Percentiles rank a stretch among this genome's conserved stretches.
Evolutionary conservation across 2,329 filamentous ascomycete genomes (phyloP).

Genomic region (Leptographium radiaticola): DNA sequence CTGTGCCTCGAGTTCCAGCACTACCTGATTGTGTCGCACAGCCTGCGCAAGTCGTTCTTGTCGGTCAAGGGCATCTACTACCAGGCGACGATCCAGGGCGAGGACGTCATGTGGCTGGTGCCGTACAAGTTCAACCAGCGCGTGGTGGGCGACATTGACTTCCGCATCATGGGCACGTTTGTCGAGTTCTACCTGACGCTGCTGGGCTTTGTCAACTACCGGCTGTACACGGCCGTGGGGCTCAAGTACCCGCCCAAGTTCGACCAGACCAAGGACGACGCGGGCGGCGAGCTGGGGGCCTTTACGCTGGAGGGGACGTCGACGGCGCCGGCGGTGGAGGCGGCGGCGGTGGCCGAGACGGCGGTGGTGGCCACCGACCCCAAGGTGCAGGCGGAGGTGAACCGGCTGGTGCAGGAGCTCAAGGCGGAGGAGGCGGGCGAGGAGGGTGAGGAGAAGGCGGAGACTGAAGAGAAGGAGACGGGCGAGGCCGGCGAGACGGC

Average conservation of each 20-base stretch:
- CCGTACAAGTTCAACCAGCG: conserved; percentile 97
- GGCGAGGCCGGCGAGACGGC: conserved; percentile 24
- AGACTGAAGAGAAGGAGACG: conserved; percentile 34
- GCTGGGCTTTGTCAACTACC: conserved; percentile 90
- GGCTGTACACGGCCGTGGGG: conserved; percentile 80
- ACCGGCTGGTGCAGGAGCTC: conserved; percentile 57
- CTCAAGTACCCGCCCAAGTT: conserved; percentile 95
- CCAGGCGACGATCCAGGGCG: conserved; percentile 91
- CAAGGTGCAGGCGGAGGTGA: conserved; percentile 50
- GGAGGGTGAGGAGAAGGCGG: conserved; percentile 30
- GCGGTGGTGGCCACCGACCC: conserved; percentile 36
- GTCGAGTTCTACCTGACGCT: conserved; percentile 98
- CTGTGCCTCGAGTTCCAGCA: conserved; percentile 94
- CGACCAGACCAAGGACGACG: conserved; percentile 72
- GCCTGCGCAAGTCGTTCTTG: conserved; percentile 87
- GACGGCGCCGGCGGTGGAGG: conserved; percentile 25
- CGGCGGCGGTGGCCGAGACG: conserved; percentile 31
- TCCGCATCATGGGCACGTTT: conserved; percentile 98
- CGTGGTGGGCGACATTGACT: conserved; percentile 88
- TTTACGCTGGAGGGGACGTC: conserved; percentile 69
- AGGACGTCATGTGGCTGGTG: conserved; percentile 93
- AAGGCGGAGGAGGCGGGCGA: conserved; percentile 28
- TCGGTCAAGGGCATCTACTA: conserved; percentile 99
- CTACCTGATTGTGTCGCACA: conserved; percentile 86
- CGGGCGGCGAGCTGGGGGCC: conserved; percentile 77